phyloP scores from a whole-genome alignment of 2,329 filamentous ascomycete genomes.

The Ophiosphaerella narmari region DNA sequence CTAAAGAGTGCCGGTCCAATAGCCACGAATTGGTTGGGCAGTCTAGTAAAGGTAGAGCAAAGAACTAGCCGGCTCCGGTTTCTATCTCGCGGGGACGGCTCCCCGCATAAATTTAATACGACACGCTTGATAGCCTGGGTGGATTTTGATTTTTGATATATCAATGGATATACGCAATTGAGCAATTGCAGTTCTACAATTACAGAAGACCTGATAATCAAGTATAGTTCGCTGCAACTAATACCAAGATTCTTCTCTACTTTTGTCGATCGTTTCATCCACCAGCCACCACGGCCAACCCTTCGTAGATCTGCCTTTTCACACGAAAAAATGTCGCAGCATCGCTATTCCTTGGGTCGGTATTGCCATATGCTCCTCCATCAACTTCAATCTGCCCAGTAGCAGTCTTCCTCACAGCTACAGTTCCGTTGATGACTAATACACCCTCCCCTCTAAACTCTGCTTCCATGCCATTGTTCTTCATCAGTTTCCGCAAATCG shows the following conservation, averaged over 20 bases:
- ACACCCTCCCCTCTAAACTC: slow-evolving; percentile 95
- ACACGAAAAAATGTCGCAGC: slow-evolving; percentile 79
- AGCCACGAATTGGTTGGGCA: too few species aligned
- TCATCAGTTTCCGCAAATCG: slow-evolving; percentile 84
- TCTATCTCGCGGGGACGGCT: too few species aligned
- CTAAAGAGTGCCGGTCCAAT: too few species aligned
- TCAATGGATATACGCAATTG: too few species aligned
- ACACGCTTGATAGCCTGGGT: too few species aligned
- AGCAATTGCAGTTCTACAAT: too few species aligned
- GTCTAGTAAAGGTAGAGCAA: too few species aligned
- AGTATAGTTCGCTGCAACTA: background rate
- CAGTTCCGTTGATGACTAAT: slow-evolving; percentile 82
- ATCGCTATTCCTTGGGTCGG: slow-evolving; percentile 55
- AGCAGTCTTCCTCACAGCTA: slow-evolving; percentile 85
- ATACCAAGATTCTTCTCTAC: background rate
- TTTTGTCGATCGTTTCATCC: slow-evolving; percentile 48
- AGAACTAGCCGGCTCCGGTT: too few species aligned
- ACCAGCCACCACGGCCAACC: slow-evolving; percentile 85
- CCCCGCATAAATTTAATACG: too few species aligned
- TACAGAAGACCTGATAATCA: too few species aligned
- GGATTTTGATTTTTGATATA: too few species aligned
- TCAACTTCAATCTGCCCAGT: slow-evolving; percentile 90
- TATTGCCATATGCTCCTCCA: slow-evolving; percentile 49
- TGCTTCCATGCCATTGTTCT: slow-evolving; percentile 76
- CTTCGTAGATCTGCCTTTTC: slow-evolving; percentile 89